Conservation (phyloP, 148 eudicot species). For the Rhododendron kiyosumense region DNA sequence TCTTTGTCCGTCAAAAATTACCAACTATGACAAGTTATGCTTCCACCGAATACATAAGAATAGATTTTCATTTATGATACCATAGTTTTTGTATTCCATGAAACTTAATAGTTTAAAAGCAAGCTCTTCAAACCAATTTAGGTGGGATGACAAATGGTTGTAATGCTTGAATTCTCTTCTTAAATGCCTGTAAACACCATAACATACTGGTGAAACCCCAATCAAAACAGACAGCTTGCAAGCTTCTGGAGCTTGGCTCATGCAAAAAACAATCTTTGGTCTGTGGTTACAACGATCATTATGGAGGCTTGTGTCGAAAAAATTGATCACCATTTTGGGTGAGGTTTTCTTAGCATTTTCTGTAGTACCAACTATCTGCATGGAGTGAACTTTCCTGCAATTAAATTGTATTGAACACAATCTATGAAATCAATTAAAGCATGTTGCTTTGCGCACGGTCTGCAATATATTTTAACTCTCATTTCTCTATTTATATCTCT, state of each 20-base stretch:
- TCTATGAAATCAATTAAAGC: slow-evolving; percentile 26
- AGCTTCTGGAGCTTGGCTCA: slow-evolving; percentile 72
- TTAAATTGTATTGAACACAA: slow-evolving; percentile 53
- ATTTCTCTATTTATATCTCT: too few species aligned
- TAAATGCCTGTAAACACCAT: slow-evolving; percentile 84
- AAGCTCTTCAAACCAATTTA: not conserved
- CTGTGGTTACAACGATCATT: slow-evolving; percentile 49
- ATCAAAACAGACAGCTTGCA: slow-evolving; percentile 62
- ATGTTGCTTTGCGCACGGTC: too few species aligned
- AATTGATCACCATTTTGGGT: slow-evolving; percentile 26
- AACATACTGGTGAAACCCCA: slow-evolving; percentile 93
- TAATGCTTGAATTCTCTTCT: slow-evolving; percentile 36
- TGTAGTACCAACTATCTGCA: slow-evolving; percentile 30
- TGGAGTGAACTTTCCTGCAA: slow-evolving; percentile 41
- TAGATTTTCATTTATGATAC: too few species aligned
- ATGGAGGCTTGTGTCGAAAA: slow-evolving; percentile 6
- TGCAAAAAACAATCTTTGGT: slow-evolving; percentile 64
- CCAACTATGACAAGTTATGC: too few species aligned
- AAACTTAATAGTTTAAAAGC: too few species aligned
- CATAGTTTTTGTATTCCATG: too few species aligned
- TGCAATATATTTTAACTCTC: too few species aligned
- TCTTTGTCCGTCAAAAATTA: too few species aligned
- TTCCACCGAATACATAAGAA: too few species aligned
- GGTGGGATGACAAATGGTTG: not conserved
- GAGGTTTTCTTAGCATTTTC: slow-evolving; percentile 38